Conservation (phyloP, 441 rosid genomes). For the Biscutella laevigata region DNA sequence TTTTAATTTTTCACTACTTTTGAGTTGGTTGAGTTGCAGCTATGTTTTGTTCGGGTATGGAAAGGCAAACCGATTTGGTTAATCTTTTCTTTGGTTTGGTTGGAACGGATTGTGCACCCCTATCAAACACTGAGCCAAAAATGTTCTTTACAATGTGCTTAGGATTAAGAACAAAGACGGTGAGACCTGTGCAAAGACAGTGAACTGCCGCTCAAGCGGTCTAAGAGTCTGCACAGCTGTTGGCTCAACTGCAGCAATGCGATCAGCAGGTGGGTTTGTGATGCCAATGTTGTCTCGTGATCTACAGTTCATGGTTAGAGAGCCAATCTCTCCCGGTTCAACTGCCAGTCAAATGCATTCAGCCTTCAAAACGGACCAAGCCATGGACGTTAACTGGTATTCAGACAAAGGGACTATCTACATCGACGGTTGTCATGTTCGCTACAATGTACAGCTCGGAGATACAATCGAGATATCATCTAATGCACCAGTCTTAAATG, state of each 20-base stretch:
- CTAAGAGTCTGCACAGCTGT: conserved; percentile 80
- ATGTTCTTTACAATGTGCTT: conserved; percentile 8
- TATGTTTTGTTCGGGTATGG: not conserved
- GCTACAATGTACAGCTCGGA: conserved; percentile 39
- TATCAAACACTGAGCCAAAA: not conserved
- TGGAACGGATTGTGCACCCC: not conserved
- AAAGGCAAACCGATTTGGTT: not conserved
- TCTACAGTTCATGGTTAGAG: conserved; percentile 85
- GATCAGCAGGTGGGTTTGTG: conserved; percentile 65
- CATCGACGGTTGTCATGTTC: conserved; percentile 66
- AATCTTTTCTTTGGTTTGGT: not conserved
- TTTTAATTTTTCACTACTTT: not conserved
- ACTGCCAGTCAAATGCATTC: conserved; percentile 54
- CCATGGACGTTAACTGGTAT: conserved; percentile 51
- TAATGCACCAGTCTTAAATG: conserved; percentile 55
- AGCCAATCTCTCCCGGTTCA: conserved; percentile 58
- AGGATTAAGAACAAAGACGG: conserved; percentile 44
- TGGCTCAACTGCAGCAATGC: conserved; percentile 91
- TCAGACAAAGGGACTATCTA: conserved; percentile 53
- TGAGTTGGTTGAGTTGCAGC: not conserved
- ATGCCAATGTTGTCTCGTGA: conserved; percentile 65
- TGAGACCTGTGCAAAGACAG: conserved; percentile 33
- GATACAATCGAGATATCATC: conserved; percentile 62
- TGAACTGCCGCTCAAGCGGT: conserved; percentile 82
- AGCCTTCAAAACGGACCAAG: conserved; percentile 35